Evolutionary conservation across 306 rosid genomes (phyloP).

Genomic region (Corylus heterophylla): DNA sequence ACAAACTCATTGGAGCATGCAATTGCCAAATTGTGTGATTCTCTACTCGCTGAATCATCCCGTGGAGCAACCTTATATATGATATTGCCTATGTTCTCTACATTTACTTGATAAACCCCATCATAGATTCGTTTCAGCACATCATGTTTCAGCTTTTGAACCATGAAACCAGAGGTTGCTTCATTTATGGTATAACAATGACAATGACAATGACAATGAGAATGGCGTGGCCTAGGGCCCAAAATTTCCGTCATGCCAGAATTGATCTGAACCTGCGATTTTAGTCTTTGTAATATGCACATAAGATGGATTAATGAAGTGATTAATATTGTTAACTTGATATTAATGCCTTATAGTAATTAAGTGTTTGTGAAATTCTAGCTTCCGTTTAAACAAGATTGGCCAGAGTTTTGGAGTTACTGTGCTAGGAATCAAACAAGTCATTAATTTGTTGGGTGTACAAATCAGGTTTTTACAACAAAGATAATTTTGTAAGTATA

Average conservation of each 20-base stretch:
- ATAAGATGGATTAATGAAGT: neutral
- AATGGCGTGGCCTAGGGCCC: neutral
- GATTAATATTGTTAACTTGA: neutral
- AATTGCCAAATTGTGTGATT: neutral
- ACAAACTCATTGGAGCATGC: slow-evolving; percentile 4
- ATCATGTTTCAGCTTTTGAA: neutral
- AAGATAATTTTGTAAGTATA: too few species aligned
- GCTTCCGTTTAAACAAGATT: too few species aligned
- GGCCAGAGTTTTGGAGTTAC: too few species aligned
- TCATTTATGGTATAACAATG: neutral
- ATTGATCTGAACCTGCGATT: neutral
- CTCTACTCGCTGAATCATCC: neutral
- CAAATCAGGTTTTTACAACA: too few species aligned
- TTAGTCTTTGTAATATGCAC: neutral
- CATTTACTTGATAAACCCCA: slow-evolving; percentile 6
- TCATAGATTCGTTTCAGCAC: neutral
- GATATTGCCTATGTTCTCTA: neutral
- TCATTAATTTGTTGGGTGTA: too few species aligned
- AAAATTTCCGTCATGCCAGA: neutral
- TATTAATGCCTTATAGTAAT: too few species aligned
- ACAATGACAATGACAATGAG: neutral
- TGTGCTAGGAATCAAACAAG: too few species aligned
- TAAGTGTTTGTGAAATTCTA: too few species aligned
- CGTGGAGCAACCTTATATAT: neutral
- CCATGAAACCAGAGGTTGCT: neutral